Conservation (phyloP, 106 monocot species). For the Apostasia ramifera region DNA sequence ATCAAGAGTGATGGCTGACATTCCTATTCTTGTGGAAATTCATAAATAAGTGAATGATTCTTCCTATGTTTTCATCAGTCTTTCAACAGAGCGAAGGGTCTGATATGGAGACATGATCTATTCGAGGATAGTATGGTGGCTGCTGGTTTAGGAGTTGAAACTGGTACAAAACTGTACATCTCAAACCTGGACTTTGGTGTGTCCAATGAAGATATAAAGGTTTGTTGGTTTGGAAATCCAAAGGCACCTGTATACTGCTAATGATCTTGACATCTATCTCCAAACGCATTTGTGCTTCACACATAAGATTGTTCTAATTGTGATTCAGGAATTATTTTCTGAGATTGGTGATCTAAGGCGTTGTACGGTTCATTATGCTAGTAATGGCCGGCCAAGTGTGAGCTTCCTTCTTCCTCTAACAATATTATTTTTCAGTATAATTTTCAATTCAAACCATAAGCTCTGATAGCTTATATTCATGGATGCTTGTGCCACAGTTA, state of each 20-base stretch:
- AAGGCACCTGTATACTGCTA: background rate
- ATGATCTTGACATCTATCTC: background rate
- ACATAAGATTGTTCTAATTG: constrained; percentile 2
- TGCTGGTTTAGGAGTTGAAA: constrained; percentile 54
- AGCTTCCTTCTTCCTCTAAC: constrained; percentile 20
- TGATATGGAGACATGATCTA: constrained; percentile 65
- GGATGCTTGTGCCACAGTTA: too few species aligned
- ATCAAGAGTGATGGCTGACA: constrained; percentile 8
- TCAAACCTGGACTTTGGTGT: constrained; percentile 97
- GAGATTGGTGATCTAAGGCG: constrained; percentile 78
- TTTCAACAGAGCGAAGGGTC: constrained; percentile 67
- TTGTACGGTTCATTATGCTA: constrained; percentile 80
- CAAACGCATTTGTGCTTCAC: background rate
- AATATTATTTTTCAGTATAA: background rate
- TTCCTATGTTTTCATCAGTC: constrained; percentile 53
- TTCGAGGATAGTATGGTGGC: constrained; percentile 75
- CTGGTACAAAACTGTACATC: constrained; percentile 79
- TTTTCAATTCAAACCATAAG: background rate
- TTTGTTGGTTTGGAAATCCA: constrained; percentile 20
- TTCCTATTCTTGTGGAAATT: background rate
- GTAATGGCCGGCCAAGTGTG: constrained; percentile 75
- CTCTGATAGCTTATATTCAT: background rate
- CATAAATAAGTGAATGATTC: constrained; percentile 28
- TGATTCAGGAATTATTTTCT: constrained; percentile 83
- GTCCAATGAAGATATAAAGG: constrained; percentile 96